Percentiles rank a stretch among this genome's conserved stretches.
Conservation (phyloP, 1,139 yeast species). For the Diutina rugosa region DNA sequence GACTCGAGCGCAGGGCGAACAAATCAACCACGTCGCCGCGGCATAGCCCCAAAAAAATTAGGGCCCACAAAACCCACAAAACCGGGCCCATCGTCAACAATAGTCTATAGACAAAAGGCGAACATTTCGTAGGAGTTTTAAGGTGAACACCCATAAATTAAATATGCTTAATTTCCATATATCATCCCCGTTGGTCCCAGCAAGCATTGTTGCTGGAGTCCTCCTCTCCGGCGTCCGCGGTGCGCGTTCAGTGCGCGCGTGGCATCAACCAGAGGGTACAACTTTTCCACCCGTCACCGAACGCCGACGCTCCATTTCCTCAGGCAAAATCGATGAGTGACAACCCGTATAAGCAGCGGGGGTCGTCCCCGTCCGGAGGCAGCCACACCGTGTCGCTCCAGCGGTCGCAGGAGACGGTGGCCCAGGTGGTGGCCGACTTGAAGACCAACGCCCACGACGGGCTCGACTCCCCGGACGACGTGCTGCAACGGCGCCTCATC, state of each 20-base stretch:
- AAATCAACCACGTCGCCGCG: background rate
- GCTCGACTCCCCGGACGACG: constrained; percentile 53
- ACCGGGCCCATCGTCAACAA: no score
- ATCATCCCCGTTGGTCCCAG: no score
- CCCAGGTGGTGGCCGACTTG: constrained; percentile 48
- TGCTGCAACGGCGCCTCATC: constrained; percentile 51
- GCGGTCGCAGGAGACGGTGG: constrained; percentile 45
- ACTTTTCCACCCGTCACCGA: background rate
- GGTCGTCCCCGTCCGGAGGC: background rate
- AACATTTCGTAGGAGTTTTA: no score
- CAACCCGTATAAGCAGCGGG: background rate
- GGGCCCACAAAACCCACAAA: no score
- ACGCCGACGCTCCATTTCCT: background rate
- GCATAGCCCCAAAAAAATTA: background rate
- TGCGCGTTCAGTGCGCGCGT: background rate
- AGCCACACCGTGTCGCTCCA: constrained; percentile 29
- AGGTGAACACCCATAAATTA: no score
- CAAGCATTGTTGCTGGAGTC: background rate
- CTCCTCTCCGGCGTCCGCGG: background rate
- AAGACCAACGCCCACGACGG: constrained; percentile 52
- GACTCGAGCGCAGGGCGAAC: background rate
- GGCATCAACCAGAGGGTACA: background rate
- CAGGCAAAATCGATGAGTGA: background rate
- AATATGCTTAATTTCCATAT: no score
- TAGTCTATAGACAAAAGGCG: no score